Base-by-base conservation (phyloP, 192 early-diverging fungal genomes). In the Helicostylum pulchrum region DNA sequence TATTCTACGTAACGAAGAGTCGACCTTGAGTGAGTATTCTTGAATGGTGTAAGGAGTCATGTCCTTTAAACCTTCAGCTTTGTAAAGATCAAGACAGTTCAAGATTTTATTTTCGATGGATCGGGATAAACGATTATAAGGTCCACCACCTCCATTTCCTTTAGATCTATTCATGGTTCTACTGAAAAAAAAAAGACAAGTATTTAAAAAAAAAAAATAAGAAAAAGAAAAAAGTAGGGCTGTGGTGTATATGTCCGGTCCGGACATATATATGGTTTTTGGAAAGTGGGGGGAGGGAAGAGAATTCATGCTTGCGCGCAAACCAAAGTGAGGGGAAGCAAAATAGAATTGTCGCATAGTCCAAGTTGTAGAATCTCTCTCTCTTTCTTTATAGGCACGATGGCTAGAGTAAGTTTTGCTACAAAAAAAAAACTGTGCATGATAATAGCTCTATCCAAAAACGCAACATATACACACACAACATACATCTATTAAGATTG, bases 21-120 rank as follows among this genome's bases (percentile, higher is more conserved):
- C 77, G 4, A 63, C 66, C 14, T 53, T 50, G 36, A 65, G 70
- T 34, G 72, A 56, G 58, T 78, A 76, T 43, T 75, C 62, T 21
- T 61, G 65, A 11, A 79, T n/a, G 8, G 62, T 47, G 1, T 17
- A n/a, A 1, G 51, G 43, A 7, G 49, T 52, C 19, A 66, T 47
- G 10, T 67, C 67, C 2, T 15, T 57, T 6, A 64, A 47, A 15
- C 68, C 68, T 45, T 61, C 59, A 3, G 55, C 61, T 30, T 70
- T 60, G 43, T 71, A 71, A 32, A 71, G 51, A 12, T 61, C 64
- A n/a, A 75, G 45, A 23, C 49, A 54, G 14, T 56, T 62, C 21
- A 47, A 15, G 14, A 75, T 42, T 17, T 67, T 70, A 19, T 50
- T 43, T n/a, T 75, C 74, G 4, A 73, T 23, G 2, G 66, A 67